phyloP scores from a whole-genome alignment of 2,329 filamentous ascomycete species.

The Monosporascus sp. region DNA sequence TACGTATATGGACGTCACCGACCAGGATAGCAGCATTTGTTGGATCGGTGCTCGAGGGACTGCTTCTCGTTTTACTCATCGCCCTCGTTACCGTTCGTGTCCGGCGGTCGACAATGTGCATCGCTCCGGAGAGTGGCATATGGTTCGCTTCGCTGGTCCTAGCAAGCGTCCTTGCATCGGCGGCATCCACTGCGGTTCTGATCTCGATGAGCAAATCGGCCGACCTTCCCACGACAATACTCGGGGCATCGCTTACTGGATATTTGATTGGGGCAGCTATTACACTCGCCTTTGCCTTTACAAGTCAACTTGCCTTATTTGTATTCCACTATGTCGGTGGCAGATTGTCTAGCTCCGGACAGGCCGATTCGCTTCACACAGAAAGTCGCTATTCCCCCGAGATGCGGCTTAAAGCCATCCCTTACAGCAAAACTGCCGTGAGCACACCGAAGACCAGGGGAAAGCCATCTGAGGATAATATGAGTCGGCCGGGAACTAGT shows the following conservation, averaged over 20 bases:
- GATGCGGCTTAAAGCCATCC: constrained; percentile 45
- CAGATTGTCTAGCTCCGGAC: constrained; percentile 25
- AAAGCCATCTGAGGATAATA: constrained; percentile 30
- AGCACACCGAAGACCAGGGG: constrained; percentile 26
- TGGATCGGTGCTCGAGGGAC: constrained; percentile 31
- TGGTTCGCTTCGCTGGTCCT: constrained; percentile 29
- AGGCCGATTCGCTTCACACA: constrained; percentile 23
- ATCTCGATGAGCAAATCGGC: constrained; percentile 31
- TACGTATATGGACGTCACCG: constrained; percentile 22
- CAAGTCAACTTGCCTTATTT: constrained; percentile 44
- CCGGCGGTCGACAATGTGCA: constrained; percentile 13
- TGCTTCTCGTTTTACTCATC: constrained; percentile 30
- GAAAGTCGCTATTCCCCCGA: constrained; percentile 25
- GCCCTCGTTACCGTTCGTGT: constrained; percentile 28
- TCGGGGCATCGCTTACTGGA: constrained; percentile 25
- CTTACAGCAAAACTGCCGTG: constrained; percentile 42
- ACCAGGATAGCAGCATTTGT: constrained; percentile 32
- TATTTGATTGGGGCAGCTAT: constrained; percentile 41
- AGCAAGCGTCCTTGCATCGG: constrained; percentile 39
- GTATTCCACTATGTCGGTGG: constrained; percentile 36
- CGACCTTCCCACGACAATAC: constrained; percentile 22
- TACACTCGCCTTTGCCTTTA: constrained; percentile 39
- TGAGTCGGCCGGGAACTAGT: constrained; percentile 39
- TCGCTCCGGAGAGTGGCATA: constrained; percentile 22
- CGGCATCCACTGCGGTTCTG: constrained; percentile 37